phyloP scores from a whole-genome alignment of 495 filamentous ascomycete genomes.

The Penicillium longicatenatum region DNA sequence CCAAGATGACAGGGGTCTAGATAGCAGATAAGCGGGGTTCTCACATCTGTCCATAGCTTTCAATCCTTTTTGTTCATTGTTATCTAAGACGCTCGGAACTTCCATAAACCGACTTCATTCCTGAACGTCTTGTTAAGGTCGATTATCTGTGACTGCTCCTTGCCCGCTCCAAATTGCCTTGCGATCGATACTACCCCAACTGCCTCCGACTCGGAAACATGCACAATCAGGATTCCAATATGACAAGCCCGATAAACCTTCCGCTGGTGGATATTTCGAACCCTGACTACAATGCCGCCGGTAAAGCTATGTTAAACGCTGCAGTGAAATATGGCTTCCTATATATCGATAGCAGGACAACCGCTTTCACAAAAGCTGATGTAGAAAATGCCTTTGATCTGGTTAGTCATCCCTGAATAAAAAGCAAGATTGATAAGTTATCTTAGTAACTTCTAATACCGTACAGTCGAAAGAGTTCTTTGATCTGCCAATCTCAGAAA shows the following conservation, averaged over 20 bases:
- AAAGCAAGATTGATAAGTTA: slow-evolving; percentile 23
- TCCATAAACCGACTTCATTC: neutral
- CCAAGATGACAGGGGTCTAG: neutral
- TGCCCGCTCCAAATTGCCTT: neutral
- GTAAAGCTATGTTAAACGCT: slow-evolving; percentile 66
- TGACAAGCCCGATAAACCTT: slow-evolving; percentile 51
- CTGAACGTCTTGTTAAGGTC: neutral
- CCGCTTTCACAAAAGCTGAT: slow-evolving; percentile 55
- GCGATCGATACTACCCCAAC: neutral
- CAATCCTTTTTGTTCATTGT: no score
- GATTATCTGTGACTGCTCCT: neutral
- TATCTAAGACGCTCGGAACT: no score
- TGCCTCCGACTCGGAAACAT: neutral
- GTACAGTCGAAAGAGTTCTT: slow-evolving; percentile 70
- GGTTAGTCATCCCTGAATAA: slow-evolving; percentile 14
- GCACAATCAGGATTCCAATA: slow-evolving; percentile 10
- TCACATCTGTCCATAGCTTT: neutral
- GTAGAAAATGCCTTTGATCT: slow-evolving; percentile 62
- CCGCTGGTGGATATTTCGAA: slow-evolving; percentile 64
- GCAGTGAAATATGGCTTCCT: slow-evolving; percentile 74
- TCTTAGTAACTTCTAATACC: neutral
- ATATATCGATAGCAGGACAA: slow-evolving; percentile 65
- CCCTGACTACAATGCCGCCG: slow-evolving; percentile 46
- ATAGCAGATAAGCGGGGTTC: neutral
- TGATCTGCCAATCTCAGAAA: slow-evolving; percentile 60